These are phyloP conservation scores for Cordyceps cicadae DNA, from an alignment of 2,329 filamentous ascomycete genomes.

Conservation along the genomic window DNA sequence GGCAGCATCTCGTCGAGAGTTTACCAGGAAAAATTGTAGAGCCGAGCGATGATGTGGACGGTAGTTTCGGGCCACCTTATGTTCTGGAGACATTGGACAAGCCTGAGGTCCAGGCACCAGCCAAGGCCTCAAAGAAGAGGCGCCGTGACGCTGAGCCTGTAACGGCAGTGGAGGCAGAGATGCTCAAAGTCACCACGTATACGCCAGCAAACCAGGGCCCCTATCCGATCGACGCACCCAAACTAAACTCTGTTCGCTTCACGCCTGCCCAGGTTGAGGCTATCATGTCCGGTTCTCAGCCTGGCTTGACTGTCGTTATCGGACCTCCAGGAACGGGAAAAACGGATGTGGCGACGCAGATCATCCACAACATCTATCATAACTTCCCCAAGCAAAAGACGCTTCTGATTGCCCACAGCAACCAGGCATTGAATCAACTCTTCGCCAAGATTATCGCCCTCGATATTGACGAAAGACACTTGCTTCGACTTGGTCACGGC, in stretches of 20 bases:
- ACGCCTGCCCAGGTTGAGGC: constrained; percentile 88
- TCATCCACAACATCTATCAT: constrained; percentile 98
- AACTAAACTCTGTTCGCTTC: constrained; percentile 75
- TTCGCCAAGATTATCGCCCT: constrained; percentile 97
- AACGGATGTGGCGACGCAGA: constrained; percentile 97
- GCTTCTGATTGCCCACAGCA: constrained; percentile 88
- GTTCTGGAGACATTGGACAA: constrained; percentile 62
- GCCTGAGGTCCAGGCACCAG: constrained; percentile 38
- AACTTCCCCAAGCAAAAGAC: constrained; percentile 93
- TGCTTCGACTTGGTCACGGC: constrained; percentile 85
- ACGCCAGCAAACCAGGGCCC: constrained; percentile 81
- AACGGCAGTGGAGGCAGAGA: constrained; percentile 54
- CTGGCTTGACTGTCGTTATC: constrained; percentile 86
- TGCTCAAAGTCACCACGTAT: constrained; percentile 80
- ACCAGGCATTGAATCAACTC: constrained; percentile 93
- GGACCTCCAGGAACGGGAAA: constrained; percentile 96
- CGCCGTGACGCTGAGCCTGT: constrained; percentile 67
- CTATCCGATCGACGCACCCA: constrained; percentile 77
- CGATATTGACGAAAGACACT: constrained; percentile 90
- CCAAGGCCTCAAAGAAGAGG: constrained; percentile 74
- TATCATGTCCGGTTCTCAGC: constrained; percentile 87
- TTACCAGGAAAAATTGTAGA: constrained; percentile 82
- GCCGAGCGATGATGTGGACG: constrained; percentile 60
- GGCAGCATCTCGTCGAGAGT: constrained; percentile 87
- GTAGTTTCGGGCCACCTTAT: constrained; percentile 80